These are phyloP conservation scores for Ustilago loliicola DNA, from an alignment of 1,284 basidiomycete species.

Conservation along the genomic window DNA sequence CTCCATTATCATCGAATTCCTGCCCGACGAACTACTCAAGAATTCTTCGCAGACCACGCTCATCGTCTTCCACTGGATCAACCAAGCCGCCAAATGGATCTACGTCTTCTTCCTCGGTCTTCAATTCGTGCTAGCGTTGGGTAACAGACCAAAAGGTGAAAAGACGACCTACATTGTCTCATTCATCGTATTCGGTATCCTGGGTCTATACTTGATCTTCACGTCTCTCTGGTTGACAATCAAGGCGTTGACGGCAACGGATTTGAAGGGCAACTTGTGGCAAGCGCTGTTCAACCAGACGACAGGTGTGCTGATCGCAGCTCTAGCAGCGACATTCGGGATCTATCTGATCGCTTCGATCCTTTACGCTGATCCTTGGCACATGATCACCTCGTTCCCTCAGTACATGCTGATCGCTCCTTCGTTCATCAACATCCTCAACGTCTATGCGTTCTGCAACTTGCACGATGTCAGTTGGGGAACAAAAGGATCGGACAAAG, in stretches of 20 bases:
- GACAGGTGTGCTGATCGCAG: slow-evolving; percentile 66
- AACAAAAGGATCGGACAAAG: slow-evolving; percentile 96
- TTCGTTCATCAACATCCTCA: slow-evolving; percentile 92
- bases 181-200: slow-evolving; percentile 76
- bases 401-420: slow-evolving; percentile 88
- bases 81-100: slow-evolving; percentile 84
- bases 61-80: slow-evolving; percentile 80
- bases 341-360: slow-evolving; percentile 80
- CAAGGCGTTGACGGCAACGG: slow-evolving; percentile 42
- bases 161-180: slow-evolving; percentile 83
- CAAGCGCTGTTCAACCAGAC: slow-evolving; percentile 59
- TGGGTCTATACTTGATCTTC: slow-evolving; percentile 67
- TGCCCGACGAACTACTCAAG: slow-evolving; percentile 80
- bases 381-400: slow-evolving; percentile 95
- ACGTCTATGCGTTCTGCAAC: slow-evolving; percentile 92
- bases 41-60: slow-evolving; percentile 78
- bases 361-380: slow-evolving; percentile 97
- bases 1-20: slow-evolving; percentile 91
- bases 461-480: slow-evolving; percentile 80
- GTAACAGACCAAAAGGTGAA: slow-evolving; percentile 94
- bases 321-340: slow-evolving; percentile 68
- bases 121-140: slow-evolving; percentile 90
- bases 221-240: slow-evolving; percentile 68
- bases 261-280: slow-evolving; percentile 26
- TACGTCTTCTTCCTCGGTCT: slow-evolving; percentile 88